These are phyloP conservation scores for Ophiostoma novo-ulmi DNA, from an alignment of 2,329 filamentous ascomycete genomes.

Conservation along the genomic window DNA sequence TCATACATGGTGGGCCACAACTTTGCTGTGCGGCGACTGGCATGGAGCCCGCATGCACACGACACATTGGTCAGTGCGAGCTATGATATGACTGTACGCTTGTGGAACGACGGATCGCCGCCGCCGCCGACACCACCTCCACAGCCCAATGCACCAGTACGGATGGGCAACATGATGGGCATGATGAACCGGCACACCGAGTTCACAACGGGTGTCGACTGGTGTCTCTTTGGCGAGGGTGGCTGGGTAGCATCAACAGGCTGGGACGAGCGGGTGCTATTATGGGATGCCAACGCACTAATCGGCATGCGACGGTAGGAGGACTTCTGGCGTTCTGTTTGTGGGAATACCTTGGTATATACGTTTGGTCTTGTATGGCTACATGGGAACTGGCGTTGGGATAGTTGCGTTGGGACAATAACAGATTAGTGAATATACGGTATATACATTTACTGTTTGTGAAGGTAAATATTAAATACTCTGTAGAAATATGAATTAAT, in stretches of 20 bases:
- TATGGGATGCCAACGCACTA: constrained; percentile 77
- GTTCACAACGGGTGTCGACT: constrained; percentile 93
- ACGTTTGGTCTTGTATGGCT: not conserved
- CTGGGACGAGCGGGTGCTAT: constrained; percentile 85
- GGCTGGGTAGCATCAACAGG: constrained; percentile 93
- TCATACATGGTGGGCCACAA: constrained; percentile 77
- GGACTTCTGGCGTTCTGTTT: not conserved
- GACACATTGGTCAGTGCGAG: constrained; percentile 83
- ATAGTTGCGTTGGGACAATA: not conserved
- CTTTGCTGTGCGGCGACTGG: constrained; percentile 78
- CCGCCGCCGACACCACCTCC: constrained; percentile 27
- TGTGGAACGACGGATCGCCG: constrained; percentile 74
- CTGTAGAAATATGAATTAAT: too few species aligned
- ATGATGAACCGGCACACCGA: constrained; percentile 91
- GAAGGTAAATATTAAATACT: too few species aligned
- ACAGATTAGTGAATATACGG: too few species aligned
- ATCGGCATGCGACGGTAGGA: constrained; percentile 26
- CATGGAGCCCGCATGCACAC: constrained; percentile 91
- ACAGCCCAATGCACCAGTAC: constrained; percentile 33
- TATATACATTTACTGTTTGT: too few species aligned
- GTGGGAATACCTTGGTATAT: not conserved
- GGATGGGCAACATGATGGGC: constrained; percentile 67
- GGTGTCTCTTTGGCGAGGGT: constrained; percentile 92
- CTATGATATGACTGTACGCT: constrained; percentile 95
- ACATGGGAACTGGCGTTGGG: not conserved